Base-by-base conservation (phyloP, 495 filamentous ascomycete genomes). In the Hypoxylon subgilvum region DNA sequence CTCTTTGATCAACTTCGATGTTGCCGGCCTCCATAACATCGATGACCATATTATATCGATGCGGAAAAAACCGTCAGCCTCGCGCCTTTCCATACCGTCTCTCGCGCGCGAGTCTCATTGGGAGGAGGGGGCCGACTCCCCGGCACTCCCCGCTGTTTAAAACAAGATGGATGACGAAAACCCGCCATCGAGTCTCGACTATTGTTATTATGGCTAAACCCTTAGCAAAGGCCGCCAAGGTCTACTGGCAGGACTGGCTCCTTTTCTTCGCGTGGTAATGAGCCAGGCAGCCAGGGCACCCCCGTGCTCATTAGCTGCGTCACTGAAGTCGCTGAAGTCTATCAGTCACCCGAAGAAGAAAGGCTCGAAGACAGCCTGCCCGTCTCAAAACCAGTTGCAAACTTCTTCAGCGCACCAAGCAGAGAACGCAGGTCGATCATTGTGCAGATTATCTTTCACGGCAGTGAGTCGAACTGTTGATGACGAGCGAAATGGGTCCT, bases 121-220 rank as follows among this genome's bases (percentile, higher is more conserved):
- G 40, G 41, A 32, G 38, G 17, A 14, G 32, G 34, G 39, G 40
- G 22, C 61, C 54, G 54, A 43, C 39, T 64, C 61, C 61, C 49
- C 61, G 61, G 44, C 43, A 34, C 35, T 19, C 45, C 51, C 51
- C 51, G 58, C 41, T 38, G 44, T 39, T 41, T 31, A 45, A 55
- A 59, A 59, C 44, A 59, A 30, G 31, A 58, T 63, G 60, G 31
- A 58, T 63, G 60, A 58, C 49, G 60, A 63, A 58, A 63, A 57
- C 22, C 27, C 31, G 17, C 53, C 60, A 23, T 45, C 32, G 12
- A 58, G 43, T 57, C 6, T 17, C 49, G 35, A 51, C 14, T 35
- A 44, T 38, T 35, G 49, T 52, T 41, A 39, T 30, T 22, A 51
- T 52, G 41, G 44, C 50, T 54, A 64, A 50, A 58, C 27, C 45